Evolutionary conservation across 768 basidiomycete genomes (phyloP), one percentile per base, ranked within the genome.

Genomic region (Calocybe gangraenosa): DNA sequence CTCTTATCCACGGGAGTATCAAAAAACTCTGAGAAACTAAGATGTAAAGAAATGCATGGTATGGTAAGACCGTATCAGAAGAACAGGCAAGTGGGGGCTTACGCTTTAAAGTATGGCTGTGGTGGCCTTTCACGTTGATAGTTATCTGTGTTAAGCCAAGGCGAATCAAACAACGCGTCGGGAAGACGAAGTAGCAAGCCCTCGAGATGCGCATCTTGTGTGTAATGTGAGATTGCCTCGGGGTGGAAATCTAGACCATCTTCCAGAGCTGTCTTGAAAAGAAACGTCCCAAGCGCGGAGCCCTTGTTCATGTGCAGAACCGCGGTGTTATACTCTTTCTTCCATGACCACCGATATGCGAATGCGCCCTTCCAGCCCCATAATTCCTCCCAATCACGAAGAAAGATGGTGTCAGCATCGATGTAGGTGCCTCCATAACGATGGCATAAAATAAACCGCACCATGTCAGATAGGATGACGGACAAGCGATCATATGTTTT

Each of bases 301-400:
- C 80, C 81, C 63, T 90, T 92, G 76, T 94, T 92, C 70, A 97
- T 71, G 59, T 84, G 89, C 49, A 97, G 74, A 9, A 96, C 92
- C 2, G 95, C 93, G 11, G 94, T 97, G 71, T 97, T 96, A 65
- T 96, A 96, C 60, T 84, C 89, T 58, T 88, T 81, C 50, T 92
- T 71, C 41, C 90, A 82, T 15, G 87, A 90, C 94, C 94, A 97
- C 2, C 94, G 77, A 63, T 96, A 97, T 6, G 94, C 93, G 55
- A 95, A 97, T 8, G 92, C 92, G 33, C 93, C 93, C 54, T 84
- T 81, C 85, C 89, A 94, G 25, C 90, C 91, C 90, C 91, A 96
- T 5, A 98, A 70, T 54, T 97, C 94, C 61, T 95, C 93, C 95
- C 95, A 98, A 59, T 98, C 95, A 19, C 95, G 84, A 22, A 98